These are phyloP conservation scores for Penicillium atrosanguineum DNA, from an alignment of 495 filamentous ascomycete genomes.

Conservation along the genomic window DNA sequence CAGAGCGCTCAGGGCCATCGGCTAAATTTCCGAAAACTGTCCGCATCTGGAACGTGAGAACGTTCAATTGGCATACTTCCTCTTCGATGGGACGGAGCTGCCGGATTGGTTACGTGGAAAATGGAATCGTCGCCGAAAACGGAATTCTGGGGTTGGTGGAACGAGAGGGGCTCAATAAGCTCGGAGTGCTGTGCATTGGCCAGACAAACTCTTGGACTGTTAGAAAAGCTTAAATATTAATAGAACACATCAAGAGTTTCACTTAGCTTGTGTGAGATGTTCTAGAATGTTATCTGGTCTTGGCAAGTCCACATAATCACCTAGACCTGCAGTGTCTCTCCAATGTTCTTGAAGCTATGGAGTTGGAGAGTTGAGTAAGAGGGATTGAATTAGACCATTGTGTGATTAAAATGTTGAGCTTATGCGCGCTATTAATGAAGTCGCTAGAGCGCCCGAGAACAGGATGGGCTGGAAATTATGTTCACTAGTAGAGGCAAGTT, in stretches of 20 bases:
- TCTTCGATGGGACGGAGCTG: neutral
- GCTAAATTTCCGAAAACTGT: neutral
- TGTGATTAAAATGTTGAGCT: neutral
- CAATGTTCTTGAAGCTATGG: neutral
- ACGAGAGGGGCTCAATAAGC: neutral
- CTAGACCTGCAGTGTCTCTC: neutral
- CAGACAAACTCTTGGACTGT: neutral
- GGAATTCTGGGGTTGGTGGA: slow-evolving; percentile 5
- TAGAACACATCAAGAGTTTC: neutral
- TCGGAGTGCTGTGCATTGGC: neutral
- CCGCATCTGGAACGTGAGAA: neutral
- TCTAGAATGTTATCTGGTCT: neutral
- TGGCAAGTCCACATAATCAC: neutral
- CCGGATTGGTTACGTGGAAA: slow-evolving; percentile 3
- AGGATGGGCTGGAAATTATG: slow-evolving; percentile 5
- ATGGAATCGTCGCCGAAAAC: slow-evolving; percentile 4
- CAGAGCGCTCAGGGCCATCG: neutral
- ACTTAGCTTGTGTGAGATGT: neutral
- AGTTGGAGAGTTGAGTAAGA: neutral
- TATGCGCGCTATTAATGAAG: neutral
- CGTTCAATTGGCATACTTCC: neutral
- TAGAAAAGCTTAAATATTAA: neutral
- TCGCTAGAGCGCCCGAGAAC: neutral
- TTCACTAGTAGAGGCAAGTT: slow-evolving; percentile 7
- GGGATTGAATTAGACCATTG: neutral